A percentile compares a stretch with the other conserved stretches of the same genome.
Conservation (phyloP, 108 stramenopile genomes). For the Stephanodiscus minutulus region DNA sequence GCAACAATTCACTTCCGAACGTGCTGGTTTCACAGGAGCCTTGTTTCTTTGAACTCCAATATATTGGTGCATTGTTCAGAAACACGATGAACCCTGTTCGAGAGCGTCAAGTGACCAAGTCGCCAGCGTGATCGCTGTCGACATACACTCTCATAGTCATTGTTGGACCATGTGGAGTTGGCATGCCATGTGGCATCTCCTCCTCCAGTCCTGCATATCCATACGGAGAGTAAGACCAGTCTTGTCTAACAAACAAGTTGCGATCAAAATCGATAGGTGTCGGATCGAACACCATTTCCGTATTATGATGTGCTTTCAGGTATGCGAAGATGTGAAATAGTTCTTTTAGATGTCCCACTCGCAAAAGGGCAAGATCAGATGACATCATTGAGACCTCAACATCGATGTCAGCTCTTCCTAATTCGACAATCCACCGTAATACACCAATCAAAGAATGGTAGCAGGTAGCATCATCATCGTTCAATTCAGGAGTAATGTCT, state of each 20-base stretch:
- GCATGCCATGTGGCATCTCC: slow-evolving; percentile 5
- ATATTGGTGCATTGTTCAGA: background rate
- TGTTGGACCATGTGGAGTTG: slow-evolving; percentile 3
- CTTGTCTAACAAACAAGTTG: slow-evolving; percentile 6
- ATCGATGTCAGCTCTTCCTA: background rate
- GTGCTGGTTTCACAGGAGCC: slow-evolving; percentile 24
- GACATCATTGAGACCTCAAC: slow-evolving; percentile 8
- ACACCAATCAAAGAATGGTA: slow-evolving; percentile 6
- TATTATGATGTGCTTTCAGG: slow-evolving; percentile 6
- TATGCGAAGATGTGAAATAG: slow-evolving; percentile 3
- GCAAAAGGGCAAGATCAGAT: slow-evolving; percentile 1
- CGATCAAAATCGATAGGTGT: slow-evolving; percentile 1
- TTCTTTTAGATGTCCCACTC: too few relatives aligned
- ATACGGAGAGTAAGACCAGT: slow-evolving; percentile 9
- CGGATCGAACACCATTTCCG: slow-evolving; percentile 7
- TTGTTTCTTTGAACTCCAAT: background rate
- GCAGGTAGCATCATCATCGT: slow-evolving; percentile 1
- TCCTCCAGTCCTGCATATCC: slow-evolving; percentile 3
- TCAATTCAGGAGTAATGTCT: slow-evolving; percentile 1
- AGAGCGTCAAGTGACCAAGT: background rate
- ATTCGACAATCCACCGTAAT: background rate
- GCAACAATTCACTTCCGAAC: slow-evolving; percentile 53
- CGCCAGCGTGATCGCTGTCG: slow-evolving; percentile 4
- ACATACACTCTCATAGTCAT: slow-evolving; percentile 10
- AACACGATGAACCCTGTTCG: background rate